These are phyloP conservation scores for Chimonanthus praecox DNA, from an alignment of 164 flowering plant genomes.

Conservation along the genomic window DNA sequence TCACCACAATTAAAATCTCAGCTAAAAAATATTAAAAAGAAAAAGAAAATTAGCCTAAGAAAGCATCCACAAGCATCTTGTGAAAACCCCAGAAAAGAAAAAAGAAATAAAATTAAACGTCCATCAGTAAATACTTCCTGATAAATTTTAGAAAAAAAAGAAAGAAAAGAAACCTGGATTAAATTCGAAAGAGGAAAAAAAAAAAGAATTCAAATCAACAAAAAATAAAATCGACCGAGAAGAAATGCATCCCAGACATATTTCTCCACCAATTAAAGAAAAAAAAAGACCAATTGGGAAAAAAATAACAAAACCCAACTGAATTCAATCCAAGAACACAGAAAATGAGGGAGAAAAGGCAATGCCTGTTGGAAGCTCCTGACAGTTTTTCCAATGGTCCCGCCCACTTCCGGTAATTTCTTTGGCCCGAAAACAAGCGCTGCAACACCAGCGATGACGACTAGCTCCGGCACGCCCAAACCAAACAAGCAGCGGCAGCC, in stretches of 20 bases:
- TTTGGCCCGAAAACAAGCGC: conserved; percentile 90
- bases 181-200: too few relatives aligned
- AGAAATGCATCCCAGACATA: not conserved
- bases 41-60: not conserved
- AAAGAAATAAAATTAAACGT: too few relatives aligned
- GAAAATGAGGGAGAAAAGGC: not conserved
- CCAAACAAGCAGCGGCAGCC: conserved; percentile 69
- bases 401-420: conserved; percentile 83
- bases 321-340: not conserved
- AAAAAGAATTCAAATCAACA: too few relatives aligned
- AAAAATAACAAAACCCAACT: not conserved
- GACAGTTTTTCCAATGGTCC: conserved; percentile 82
- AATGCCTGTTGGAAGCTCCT: conserved; percentile 92
- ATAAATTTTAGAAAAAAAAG: too few relatives aligned
- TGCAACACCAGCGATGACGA: conserved; percentile 85
- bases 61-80: too few relatives aligned
- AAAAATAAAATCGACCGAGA: too few relatives aligned
- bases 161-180: too few relatives aligned
- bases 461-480: conserved; percentile 91
- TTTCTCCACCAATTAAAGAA: not conserved
- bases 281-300: not conserved
- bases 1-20: too few relatives aligned
- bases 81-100: too few relatives aligned
- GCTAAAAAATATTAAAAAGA: too few relatives aligned
- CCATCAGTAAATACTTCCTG: too few relatives aligned